These are phyloP conservation scores for Magnusiomyces clavatus DNA, from an alignment of 1,139 yeast species.

Conservation along the genomic window DNA sequence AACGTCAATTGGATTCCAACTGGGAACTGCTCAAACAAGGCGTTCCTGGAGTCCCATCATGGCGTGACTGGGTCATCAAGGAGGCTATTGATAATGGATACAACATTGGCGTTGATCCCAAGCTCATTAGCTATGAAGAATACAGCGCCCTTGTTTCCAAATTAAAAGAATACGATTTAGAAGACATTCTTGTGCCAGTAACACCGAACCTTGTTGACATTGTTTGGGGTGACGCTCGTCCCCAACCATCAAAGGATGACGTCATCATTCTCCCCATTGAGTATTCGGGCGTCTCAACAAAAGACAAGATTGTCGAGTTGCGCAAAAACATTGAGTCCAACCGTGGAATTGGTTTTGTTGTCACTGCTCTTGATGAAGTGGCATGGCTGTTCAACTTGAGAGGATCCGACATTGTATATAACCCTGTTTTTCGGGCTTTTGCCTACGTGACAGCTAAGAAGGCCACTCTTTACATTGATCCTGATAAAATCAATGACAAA, in stretches of 20 bases:
- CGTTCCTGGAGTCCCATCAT: conserved; percentile 59
- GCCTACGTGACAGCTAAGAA: conserved; percentile 56
- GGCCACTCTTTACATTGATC: conserved; percentile 60
- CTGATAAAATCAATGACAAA: conserved; percentile 49
- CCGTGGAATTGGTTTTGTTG: conserved; percentile 42
- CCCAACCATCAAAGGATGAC: conserved; percentile 29
- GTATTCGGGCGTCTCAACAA: conserved; percentile 38
- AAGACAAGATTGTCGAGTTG: conserved; percentile 40
- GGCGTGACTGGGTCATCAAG: conserved; percentile 78
- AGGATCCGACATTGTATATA: conserved; percentile 77
- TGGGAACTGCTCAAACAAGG: conserved; percentile 86
- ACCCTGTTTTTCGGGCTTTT: conserved; percentile 87
- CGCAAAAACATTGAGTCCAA: conserved; percentile 38
- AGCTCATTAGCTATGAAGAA: conserved; percentile 49
- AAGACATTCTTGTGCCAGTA: conserved; percentile 44
- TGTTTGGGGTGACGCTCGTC: conserved; percentile 56
- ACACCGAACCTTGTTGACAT: conserved; percentile 63
- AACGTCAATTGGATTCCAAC: conserved; percentile 70
- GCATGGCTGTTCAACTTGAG: conserved; percentile 90
- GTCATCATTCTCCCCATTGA: conserved; percentile 28
- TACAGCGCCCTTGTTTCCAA: conserved; percentile 33
- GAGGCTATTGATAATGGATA: conserved; percentile 28
- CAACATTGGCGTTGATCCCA: conserved; percentile 58
- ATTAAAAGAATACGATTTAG: conserved; percentile 25
- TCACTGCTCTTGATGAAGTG: conserved; percentile 78